A percentile compares a stretch with the other conserved stretches of the same genome.
phyloP scores from a whole-genome alignment of 208 protist genomes.

The Vickermania spadyakhi region DNA sequence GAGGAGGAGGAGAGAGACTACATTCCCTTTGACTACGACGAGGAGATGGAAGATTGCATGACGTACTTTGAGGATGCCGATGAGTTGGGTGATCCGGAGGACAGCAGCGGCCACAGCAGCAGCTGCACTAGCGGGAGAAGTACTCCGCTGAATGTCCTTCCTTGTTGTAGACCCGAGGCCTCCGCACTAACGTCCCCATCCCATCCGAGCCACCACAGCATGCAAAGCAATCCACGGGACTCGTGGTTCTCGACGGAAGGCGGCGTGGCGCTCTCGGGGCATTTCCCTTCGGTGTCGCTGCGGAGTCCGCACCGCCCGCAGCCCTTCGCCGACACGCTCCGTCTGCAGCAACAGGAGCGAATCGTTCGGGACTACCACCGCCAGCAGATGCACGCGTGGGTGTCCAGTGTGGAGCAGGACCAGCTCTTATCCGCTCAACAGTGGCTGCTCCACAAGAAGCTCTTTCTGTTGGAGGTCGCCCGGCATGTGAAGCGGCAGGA shows the following conservation, averaged over 20 bases:
- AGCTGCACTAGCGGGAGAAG: no score
- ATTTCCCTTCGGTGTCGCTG: no score
- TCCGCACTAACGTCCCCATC: background rate
- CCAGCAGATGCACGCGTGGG: background rate
- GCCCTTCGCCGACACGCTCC: background rate
- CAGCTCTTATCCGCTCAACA: background rate
- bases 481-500: background rate
- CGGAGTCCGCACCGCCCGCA: no score
- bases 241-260: no score
- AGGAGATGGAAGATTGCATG: background rate
- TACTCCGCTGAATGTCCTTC: no score
- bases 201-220: no score
- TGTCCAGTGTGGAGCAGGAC: background rate
- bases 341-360: background rate
- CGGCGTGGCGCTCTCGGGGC: no score
- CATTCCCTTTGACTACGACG: constrained; percentile 3
- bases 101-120: no score
- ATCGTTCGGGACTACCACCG: background rate
- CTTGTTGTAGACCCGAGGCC: background rate
- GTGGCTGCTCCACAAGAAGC: background rate
- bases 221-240: no score
- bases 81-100: background rate
- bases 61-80: background rate
- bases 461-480: background rate
- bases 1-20: background rate